Evolutionary conservation across 2,329 filamentous ascomycete species (phyloP).

Genomic region (Plenodomus lindquistii): DNA sequence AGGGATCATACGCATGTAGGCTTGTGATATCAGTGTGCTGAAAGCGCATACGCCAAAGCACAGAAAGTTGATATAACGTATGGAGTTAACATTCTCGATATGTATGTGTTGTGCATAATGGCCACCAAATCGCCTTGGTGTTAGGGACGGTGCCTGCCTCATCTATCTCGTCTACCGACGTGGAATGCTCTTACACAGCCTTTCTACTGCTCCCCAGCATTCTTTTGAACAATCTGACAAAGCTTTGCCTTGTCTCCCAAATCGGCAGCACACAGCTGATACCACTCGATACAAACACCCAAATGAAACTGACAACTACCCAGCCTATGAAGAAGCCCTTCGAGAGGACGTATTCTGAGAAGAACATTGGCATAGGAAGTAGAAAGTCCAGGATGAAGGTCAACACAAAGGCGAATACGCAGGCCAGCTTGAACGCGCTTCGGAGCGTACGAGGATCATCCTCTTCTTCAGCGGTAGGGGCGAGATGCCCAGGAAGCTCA

Average conservation of each 20-base stretch:
- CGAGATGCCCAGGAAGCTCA: constrained; percentile 22
- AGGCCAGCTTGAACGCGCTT: constrained; percentile 44
- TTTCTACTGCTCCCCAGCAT: constrained; percentile 11
- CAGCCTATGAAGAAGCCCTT: constrained; percentile 48
- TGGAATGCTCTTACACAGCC: neutral
- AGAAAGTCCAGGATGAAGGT: constrained; percentile 49
- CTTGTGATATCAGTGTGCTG: too few relatives aligned
- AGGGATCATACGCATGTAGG: too few relatives aligned
- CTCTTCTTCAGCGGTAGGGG: constrained; percentile 17
- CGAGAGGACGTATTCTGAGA: constrained; percentile 47
- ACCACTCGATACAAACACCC: constrained; percentile 47
- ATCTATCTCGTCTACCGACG: neutral
- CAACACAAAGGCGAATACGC: constrained; percentile 42
- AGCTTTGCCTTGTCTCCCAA: constrained; percentile 46
- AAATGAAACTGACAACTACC: constrained; percentile 49
- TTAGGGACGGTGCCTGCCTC: neutral
- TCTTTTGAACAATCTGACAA: constrained; percentile 18
- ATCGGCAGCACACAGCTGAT: constrained; percentile 49
- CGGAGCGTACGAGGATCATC: constrained; percentile 39
- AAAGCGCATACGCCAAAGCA: too few relatives aligned
- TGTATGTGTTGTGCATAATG: neutral
- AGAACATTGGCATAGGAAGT: constrained; percentile 49
- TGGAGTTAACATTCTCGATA: neutral
- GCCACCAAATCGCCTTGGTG: neutral
- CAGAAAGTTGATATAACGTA: neutral